Evolutionary conservation across 2,329 filamentous ascomycete genomes (phyloP).

Genomic region (Verticillium alfalfae): DNA sequence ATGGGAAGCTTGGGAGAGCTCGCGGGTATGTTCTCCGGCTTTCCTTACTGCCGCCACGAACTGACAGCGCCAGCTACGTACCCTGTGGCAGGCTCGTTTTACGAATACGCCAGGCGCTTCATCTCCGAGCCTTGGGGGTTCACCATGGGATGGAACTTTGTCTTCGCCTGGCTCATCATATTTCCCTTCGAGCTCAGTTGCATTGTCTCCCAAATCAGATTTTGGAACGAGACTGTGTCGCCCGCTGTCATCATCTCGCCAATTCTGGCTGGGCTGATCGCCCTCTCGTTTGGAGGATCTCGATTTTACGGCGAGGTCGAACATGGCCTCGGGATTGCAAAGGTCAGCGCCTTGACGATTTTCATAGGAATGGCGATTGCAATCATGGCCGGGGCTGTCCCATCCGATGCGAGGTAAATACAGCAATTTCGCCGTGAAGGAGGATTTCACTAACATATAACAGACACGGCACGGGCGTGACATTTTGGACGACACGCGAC

Average conservation of each 20-base stretch:
- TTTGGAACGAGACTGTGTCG: constrained; percentile 18
- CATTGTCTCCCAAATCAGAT: constrained; percentile 22
- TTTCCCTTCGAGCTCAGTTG: constrained; percentile 30
- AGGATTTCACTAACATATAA: neutral
- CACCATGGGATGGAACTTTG: constrained; percentile 33
- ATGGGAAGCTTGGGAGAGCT: constrained; percentile 21
- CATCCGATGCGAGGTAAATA: constrained; percentile 25
- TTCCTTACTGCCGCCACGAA: constrained; percentile 9
- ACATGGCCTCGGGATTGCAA: constrained; percentile 45
- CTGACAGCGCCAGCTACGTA: constrained; percentile 17
- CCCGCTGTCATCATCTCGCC: constrained; percentile 27
- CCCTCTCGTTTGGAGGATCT: constrained; percentile 41
- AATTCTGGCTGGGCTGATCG: constrained; percentile 29
- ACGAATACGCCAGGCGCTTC: constrained; percentile 30
- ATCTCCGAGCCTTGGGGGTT: constrained; percentile 30
- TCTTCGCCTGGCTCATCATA: constrained; percentile 27
- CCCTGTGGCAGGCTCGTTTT: constrained; percentile 29
- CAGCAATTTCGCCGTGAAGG: constrained; percentile 35
- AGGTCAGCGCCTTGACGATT: constrained; percentile 43
- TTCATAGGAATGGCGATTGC: constrained; percentile 54
- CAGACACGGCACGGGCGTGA: constrained; percentile 18
- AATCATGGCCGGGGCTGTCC: constrained; percentile 42
- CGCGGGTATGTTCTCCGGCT: constrained; percentile 14
- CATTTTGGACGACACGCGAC: constrained; percentile 42
- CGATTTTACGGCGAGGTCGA: constrained; percentile 41